Evolutionary conservation across 2,329 filamentous ascomycete genomes (phyloP), one percentile per base, ranked within the genome.

Genomic region (Verticillium tricorpus): DNA sequence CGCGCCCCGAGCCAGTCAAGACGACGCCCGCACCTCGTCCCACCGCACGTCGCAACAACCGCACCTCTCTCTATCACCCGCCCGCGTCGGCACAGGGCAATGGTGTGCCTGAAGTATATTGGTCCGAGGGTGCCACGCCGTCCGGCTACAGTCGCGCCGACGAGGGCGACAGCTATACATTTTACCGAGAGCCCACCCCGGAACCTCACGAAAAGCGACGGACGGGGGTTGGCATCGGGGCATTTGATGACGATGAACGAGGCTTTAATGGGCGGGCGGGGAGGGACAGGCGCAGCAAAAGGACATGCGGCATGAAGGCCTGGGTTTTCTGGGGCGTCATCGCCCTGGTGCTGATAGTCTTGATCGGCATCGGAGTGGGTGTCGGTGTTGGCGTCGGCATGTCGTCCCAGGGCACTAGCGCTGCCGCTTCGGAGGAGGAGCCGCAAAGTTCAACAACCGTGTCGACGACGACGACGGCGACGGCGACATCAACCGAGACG

Each of bases 171-270:
- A 54, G 39, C 28, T 76, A 71, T 62, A 79, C 77, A 0, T 79
- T 79, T 40, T 77, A 76, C 66, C 74, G 76, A 19, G 77, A 78
- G 60, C 67, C 66, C 14, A 76, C 77, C n/a, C 76, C 76, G 14
- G 69, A 75, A 14, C 74, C 72, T 2, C 57, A 62, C 17, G 39
- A 56, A 28, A 59, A 63, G 28, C 45, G 50, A 60, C 60, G 45
- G 57, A 64, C 56, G 34, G 54, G 59, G 59, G 60, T 59, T 58
- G 37, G 54, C 35, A 62, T 58, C 14, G 64, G 59, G 28, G 64
- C n/a, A 8, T 19, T 22, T 11, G 22, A 11, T 12, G 59, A 64
- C 25, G 58, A 65, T 39, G 60, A 67, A 54, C 28, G 39, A 17
- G 57, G 63, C 56, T 32, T 57, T 25, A 55, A 58, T 2, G 55